Evolutionary conservation across 108 stramenopile genomes (phyloP).

Genomic region (Cylindrotheca closterium): DNA sequence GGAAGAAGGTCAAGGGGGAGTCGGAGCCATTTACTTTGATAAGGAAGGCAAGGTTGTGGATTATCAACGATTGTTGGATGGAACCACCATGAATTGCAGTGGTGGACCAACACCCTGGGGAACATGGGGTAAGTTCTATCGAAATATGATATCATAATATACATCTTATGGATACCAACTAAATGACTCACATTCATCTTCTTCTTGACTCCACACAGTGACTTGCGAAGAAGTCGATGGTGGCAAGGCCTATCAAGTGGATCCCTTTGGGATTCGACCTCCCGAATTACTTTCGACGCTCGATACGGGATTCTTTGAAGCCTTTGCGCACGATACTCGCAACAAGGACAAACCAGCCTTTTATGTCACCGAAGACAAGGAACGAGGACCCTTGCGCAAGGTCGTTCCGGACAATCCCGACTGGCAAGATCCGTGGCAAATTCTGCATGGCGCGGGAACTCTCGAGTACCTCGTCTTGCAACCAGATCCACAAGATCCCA

Average conservation of each 20-base stretch:
- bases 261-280: slow-evolving; percentile 52
- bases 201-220: too few relatives aligned
- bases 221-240: slow-evolving; percentile 57
- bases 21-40: slow-evolving; percentile 49
- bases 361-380: slow-evolving; percentile 54
- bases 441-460: slow-evolving; percentile 19
- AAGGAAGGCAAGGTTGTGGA: slow-evolving; percentile 32
- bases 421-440: slow-evolving; percentile 24
- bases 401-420: slow-evolving; percentile 37
- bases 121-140: too few relatives aligned
- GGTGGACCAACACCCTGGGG: slow-evolving; percentile 47
- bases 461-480: slow-evolving; percentile 19
- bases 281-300: slow-evolving; percentile 39
- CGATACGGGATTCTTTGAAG: slow-evolving; percentile 47
- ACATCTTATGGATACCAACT: too few relatives aligned
- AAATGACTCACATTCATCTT: too few relatives aligned
- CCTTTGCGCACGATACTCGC: slow-evolving; percentile 50
- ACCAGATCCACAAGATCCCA: slow-evolving; percentile 12
- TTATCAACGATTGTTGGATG: slow-evolving; percentile 33
- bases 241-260: slow-evolving; percentile 56
- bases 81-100: slow-evolving; percentile 47
- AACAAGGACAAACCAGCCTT: slow-evolving; percentile 34
- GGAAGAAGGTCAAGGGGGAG: slow-evolving; percentile 37
- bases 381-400: slow-evolving; percentile 34
- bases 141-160: too few relatives aligned